Evolutionary conservation across 768 basidiomycete genomes (phyloP).

Genomic region (Boletus rex-veris): DNA sequence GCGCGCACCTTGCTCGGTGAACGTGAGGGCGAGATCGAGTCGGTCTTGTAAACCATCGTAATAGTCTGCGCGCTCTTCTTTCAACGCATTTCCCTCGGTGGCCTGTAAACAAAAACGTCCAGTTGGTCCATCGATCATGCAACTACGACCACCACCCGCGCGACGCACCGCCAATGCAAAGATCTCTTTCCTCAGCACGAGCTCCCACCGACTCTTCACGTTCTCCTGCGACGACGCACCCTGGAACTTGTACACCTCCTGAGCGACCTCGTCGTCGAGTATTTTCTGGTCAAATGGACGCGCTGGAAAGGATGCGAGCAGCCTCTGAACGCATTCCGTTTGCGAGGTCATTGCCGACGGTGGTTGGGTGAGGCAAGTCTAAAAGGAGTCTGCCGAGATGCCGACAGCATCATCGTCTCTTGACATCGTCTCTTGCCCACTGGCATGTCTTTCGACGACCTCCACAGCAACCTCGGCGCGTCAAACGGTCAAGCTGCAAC

Average conservation of each 20-base stretch:
- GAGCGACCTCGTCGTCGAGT: conserved; percentile 49
- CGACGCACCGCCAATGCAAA: conserved; percentile 65
- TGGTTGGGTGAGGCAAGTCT: not conserved
- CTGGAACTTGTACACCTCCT: conserved; percentile 42
- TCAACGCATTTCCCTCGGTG: conserved; percentile 64
- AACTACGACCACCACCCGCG: not conserved
- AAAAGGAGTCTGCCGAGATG: conserved; percentile 21
- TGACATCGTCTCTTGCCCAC: conserved; percentile 4
- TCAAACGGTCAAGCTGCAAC: conserved; percentile 5
- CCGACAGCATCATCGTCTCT: conserved; percentile 18
- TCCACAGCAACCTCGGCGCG: conserved; percentile 8
- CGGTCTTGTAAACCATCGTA: conserved; percentile 57
- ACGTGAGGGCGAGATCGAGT: conserved; percentile 71
- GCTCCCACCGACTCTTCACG: conserved; percentile 72
- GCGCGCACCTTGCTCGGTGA: conserved; percentile 70
- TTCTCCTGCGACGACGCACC: conserved; percentile 51
- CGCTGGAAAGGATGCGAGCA: conserved; percentile 51
- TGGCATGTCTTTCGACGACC: conserved; percentile 29
- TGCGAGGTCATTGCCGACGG: conserved; percentile 52
- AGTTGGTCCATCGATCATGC: not conserved
- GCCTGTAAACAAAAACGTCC: conserved; percentile 37
- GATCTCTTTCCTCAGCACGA: conserved; percentile 64
- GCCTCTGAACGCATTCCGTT: conserved; percentile 44
- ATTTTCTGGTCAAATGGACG: conserved; percentile 45
- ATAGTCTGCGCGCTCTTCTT: conserved; percentile 50